Conservation (phyloP, 83 land plant species). For the Picea engelmannii region DNA sequence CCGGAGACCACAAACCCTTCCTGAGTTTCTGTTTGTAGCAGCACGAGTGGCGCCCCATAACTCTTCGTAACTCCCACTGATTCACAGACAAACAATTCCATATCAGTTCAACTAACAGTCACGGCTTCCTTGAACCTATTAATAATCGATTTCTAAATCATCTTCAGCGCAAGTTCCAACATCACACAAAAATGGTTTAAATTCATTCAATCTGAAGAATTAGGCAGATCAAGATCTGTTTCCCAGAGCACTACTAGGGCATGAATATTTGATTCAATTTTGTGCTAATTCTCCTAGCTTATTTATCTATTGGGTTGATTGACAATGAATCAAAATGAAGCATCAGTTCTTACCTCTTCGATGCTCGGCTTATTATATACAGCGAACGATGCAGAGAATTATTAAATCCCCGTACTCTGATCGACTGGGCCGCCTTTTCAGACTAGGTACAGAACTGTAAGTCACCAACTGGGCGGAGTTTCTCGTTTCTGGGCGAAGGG, state of each 20-base stretch:
- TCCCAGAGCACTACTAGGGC: not conserved
- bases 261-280: not conserved
- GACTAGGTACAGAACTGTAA: not conserved
- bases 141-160: not conserved
- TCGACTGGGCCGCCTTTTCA: not conserved
- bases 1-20: conserved; percentile 65
- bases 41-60: conserved; percentile 65
- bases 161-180: not conserved
- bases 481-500: not conserved
- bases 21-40: conserved; percentile 54
- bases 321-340: not conserved
- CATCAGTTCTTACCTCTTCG: not conserved
- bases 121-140: not conserved
- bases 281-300: not conserved
- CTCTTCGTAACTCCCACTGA: not conserved
- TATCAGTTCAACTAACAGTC: not conserved
- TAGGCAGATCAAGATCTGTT: not conserved
- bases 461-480: not conserved
- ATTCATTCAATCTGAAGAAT: not conserved
- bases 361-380: not conserved
- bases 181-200: not conserved
- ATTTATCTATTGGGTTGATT: not conserved
- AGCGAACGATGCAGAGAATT: not conserved
- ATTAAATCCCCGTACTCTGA: not conserved
- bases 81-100: not conserved